A percentile compares a stretch with the other conserved stretches of the same genome.
phyloP scores from a whole-genome alignment of 2,329 filamentous ascomycete genomes.

The Hypoxylon sp. region DNA sequence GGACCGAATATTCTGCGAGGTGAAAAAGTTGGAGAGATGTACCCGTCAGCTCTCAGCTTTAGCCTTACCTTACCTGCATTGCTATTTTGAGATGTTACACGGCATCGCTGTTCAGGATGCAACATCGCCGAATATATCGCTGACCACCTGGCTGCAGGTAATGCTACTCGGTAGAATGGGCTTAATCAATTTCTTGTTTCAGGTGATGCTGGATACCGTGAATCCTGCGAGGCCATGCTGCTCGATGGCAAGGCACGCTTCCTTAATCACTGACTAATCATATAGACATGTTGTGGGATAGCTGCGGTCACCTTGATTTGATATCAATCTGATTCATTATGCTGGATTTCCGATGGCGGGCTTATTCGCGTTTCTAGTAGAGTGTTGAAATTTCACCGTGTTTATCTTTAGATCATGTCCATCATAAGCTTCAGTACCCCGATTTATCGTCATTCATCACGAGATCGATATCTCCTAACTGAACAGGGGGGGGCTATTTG shows the following conservation, averaged over 20 bases:
- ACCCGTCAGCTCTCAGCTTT: slow-evolving; percentile 36
- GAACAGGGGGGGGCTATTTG: slow-evolving; percentile 10
- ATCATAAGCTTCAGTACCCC: slow-evolving; percentile 1
- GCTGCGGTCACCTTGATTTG: slow-evolving; percentile 2
- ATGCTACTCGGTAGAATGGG: slow-evolving; percentile 29
- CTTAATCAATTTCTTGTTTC: slow-evolving; percentile 43
- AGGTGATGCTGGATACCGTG: slow-evolving; percentile 36
- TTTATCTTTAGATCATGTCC: slow-evolving; percentile 21
- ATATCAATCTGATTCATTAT: slow-evolving; percentile 7
- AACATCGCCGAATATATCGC: slow-evolving; percentile 25
- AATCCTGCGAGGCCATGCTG: slow-evolving; percentile 37
- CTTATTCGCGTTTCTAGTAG: slow-evolving; percentile 13
- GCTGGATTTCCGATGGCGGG: neutral
- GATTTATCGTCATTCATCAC: neutral
- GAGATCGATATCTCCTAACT: slow-evolving; percentile 1
- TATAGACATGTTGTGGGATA: slow-evolving; percentile 17
- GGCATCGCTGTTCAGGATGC: slow-evolving; percentile 10
- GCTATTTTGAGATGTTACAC: slow-evolving; percentile 41
- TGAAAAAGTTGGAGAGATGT: slow-evolving; percentile 14
- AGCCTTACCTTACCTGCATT: slow-evolving; percentile 40
- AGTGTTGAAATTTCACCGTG: neutral
- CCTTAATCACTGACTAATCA: slow-evolving; percentile 7
- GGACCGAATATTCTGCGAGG: slow-evolving; percentile 8
- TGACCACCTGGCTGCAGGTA: slow-evolving; percentile 35
- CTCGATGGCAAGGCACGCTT: slow-evolving; percentile 21